These are phyloP conservation scores for Allium fistulosum DNA, from an alignment of 106 monocot genomes.

Conservation along the genomic window DNA sequence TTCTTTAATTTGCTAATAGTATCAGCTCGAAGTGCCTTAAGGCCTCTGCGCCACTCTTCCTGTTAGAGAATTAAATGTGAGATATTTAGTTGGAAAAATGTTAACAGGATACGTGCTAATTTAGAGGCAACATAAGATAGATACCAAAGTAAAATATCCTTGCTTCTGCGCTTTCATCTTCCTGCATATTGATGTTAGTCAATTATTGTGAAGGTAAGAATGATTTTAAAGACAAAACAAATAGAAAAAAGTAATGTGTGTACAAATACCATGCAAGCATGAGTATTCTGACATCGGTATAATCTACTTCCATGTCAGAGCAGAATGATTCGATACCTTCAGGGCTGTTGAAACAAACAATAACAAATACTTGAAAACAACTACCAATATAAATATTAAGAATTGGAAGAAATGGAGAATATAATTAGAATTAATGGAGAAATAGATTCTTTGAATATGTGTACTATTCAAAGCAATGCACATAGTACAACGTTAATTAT, in stretches of 20 bases:
- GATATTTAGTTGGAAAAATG: background rate
- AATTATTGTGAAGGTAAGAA: background rate
- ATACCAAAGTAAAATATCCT: slow-evolving; percentile 85
- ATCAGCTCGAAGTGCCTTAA: slow-evolving; percentile 70
- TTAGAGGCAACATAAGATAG: background rate
- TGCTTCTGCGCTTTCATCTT: slow-evolving; percentile 86
- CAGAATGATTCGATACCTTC: slow-evolving; percentile 92
- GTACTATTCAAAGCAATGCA: no score
- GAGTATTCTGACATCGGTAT: slow-evolving; percentile 89
- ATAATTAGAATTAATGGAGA: no score
- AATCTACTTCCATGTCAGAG: slow-evolving; percentile 63
- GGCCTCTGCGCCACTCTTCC: slow-evolving; percentile 83
- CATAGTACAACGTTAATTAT: no score
- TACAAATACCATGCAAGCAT: slow-evolving; percentile 89
- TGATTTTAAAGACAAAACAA: background rate
- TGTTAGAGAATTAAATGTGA: slow-evolving; percentile 13
- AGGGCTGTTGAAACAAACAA: slow-evolving; percentile 42
- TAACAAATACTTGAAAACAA: no score
- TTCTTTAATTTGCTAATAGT: slow-evolving; percentile 68
- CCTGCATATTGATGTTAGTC: slow-evolving; percentile 32
- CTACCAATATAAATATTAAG: no score
- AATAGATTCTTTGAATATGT: no score
- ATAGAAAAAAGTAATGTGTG: background rate
- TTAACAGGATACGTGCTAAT: background rate
- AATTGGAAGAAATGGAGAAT: no score